Conservation (phyloP, 2,329 filamentous ascomycete species). For the Stenocarpella maydis region DNA sequence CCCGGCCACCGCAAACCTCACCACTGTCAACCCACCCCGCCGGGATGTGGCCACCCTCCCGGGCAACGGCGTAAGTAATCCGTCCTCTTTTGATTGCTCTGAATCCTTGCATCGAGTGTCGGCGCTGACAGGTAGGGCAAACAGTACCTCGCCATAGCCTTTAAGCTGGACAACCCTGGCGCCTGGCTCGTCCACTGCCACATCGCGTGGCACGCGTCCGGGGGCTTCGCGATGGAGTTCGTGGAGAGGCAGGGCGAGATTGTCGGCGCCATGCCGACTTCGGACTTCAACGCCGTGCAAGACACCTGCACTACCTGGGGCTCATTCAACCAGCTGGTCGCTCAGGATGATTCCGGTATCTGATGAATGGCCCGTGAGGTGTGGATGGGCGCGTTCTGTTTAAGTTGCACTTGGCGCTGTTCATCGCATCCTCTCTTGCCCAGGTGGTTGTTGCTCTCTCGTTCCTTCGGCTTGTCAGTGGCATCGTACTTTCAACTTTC, state of each 20-base stretch:
- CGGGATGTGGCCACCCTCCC: slow-evolving; percentile 49
- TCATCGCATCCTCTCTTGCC: not conserved
- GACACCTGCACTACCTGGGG: slow-evolving; percentile 35
- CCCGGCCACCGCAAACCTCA: slow-evolving; percentile 34
- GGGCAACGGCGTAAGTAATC: slow-evolving; percentile 24
- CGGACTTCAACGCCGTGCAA: slow-evolving; percentile 34
- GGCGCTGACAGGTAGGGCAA: slow-evolving; percentile 30
- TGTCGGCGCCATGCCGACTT: slow-evolving; percentile 4
- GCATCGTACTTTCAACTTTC: not conserved
- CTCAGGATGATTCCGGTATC: slow-evolving; percentile 39
- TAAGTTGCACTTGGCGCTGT: too few relatives aligned
- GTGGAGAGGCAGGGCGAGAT: slow-evolving; percentile 43
- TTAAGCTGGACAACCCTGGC: slow-evolving; percentile 47
- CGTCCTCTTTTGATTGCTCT: too few relatives aligned
- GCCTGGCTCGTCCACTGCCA: slow-evolving; percentile 44
- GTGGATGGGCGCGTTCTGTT: not conserved
- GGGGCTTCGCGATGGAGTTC: slow-evolving; percentile 48
- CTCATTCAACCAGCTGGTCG: slow-evolving; percentile 34
- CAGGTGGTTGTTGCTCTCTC: not conserved
- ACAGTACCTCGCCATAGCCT: slow-evolving; percentile 44
- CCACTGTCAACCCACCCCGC: slow-evolving; percentile 47
- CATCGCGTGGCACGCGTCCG: slow-evolving; percentile 44
- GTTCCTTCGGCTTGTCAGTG: not conserved
- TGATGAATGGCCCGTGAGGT: slow-evolving; percentile 25
- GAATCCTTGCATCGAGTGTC: not conserved